Evolutionary conservation across 106 monocot species (phyloP), one percentile per base, ranked within the genome.

Genomic region (Dioscorea alata): DNA sequence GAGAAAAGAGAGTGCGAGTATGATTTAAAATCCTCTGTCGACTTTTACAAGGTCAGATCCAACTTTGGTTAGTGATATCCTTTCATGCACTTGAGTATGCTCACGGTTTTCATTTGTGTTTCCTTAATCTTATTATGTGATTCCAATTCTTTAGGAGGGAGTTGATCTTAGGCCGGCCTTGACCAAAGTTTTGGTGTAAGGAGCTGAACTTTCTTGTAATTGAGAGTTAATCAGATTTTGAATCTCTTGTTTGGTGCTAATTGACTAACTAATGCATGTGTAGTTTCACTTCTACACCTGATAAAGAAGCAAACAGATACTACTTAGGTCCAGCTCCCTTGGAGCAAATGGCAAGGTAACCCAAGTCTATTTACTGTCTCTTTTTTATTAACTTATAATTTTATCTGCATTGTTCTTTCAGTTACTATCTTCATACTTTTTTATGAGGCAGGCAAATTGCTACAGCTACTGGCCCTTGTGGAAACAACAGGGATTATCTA

Each of bases 1-100:
- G 90, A 90, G 77, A 87, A 67, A 73, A 84, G 94, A 75, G 94
- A 94, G 79, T 90, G 90, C 22, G 94, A 94, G 66, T 94, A 94
- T 67, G 94, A 94, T 67, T 70, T 76, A 68, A 90, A 94, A 64
- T 66, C 81, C n/a, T 69, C 67, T 14, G 74, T 90, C 7, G 78
- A 78, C 59, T 94, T 94, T 64, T 94, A 90, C 69, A 76, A 73
- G 87, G 93, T 93, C 56, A 67, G 58, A 23, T 70, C 13, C 28
- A 28, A 28, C 28, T 53, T 23, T 10, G 10, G 10, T 42, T 42
- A 42, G 10, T 42, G 42, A 42, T 42, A 6, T 42, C 42, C 6
- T 42, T 42, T 28, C 28, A 28, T 28, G 28, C n/a, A n/a, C 42
- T 42, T 42, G 42, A 8, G 42, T 42, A 28, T 1, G 1, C 28